Base-by-base conservation (phyloP, 2,329 filamentous ascomycete species). In the Chaetothyriales sp. region DNA sequence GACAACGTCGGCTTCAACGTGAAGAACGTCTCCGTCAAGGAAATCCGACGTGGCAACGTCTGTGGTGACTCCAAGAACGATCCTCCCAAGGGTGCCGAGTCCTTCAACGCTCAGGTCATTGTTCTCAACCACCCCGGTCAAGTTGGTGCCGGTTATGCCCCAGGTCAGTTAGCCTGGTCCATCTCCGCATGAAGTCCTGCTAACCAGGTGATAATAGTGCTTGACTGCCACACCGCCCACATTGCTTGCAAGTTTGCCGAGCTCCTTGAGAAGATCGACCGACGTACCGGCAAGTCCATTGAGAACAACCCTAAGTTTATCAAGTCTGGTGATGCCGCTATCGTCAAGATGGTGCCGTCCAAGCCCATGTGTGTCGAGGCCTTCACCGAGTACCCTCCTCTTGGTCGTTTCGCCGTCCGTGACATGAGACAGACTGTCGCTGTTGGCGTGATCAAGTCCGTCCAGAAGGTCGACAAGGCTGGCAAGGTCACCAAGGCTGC, bases 1-100 rank as follows among this genome's bases (percentile, higher is more conserved):
- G 92, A 98, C 87, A 98, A 98, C 82, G 92, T 98, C 74, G 92
- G 92, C 69, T 98, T 98, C 89, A 98, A 98, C 87, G 90, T 98
- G 79, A 98, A 98, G 89, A 98, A 98, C 92, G 92, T 98, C 70
- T 97, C 92, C 76, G 92, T 98, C 79, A 98, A 98, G 89, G 92
- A 98, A 75, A 95, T 98, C 72, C 92, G 92, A 77, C 92, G 92
- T 94, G 92, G 92, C 72, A 97, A 98, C 85, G 92, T 98, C 67
- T 86, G 86, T 69, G 88, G 89, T 88, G 92, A 98, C 88, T 90
- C 87, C 83, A 98, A 98, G 89, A 94, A 94, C 81, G 92, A 98
- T 80, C 92, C 92, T 67, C 88, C 92, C 63, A 72, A 77, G 72
- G 92, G 80, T 69, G 82, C 81, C 69, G 89, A 90, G 68, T 89